Evolutionary conservation across 495 filamentous ascomycete species (phyloP).

Genomic region (Aspergillus cavernicola): DNA sequence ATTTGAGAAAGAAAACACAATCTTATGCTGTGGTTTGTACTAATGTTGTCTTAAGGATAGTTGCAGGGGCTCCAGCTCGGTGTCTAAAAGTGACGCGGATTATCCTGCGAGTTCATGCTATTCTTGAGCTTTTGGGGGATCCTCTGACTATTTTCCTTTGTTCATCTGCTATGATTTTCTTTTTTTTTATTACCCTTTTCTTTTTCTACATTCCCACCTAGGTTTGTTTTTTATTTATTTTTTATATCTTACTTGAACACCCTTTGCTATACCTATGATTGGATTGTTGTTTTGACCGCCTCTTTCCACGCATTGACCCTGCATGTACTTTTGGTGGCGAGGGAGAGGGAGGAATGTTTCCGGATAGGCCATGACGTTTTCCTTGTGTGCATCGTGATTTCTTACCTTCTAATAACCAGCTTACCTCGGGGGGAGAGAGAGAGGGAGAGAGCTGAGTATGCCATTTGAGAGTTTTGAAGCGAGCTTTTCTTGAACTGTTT

Average conservation of each 20-base stretch:
- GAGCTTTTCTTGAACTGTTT: constrained; percentile 18
- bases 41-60: constrained; percentile 18
- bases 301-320: constrained; percentile 30
- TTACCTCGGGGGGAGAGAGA: constrained; percentile 25
- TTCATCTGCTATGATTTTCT: constrained; percentile 23
- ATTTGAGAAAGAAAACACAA: constrained; percentile 11
- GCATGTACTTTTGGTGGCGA: constrained; percentile 34
- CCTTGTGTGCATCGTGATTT: constrained; percentile 21
- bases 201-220: constrained; percentile 13
- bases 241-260: neutral
- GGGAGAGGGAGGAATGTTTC: constrained; percentile 32
- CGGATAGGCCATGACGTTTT: constrained; percentile 36
- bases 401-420: constrained; percentile 28
- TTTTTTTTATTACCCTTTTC: constrained; percentile 11
- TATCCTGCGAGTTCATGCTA: neutral
- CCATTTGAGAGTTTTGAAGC: constrained; percentile 25
- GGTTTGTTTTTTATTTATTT: constrained; percentile 12
- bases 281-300: constrained; percentile 24
- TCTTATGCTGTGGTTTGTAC: constrained; percentile 16
- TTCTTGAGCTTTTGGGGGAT: constrained; percentile 6
- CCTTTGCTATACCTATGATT: constrained; percentile 13
- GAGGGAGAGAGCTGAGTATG: too few species aligned
- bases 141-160: constrained; percentile 13
- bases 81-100: constrained; percentile 3
- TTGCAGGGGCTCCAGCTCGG: constrained; percentile 10